A percentile compares a stretch with the other conserved stretches of the same genome.
These are phyloP conservation scores for Cercophora newfieldiana DNA, from an alignment of 495 filamentous ascomycete genomes.

Conservation along the genomic window DNA sequence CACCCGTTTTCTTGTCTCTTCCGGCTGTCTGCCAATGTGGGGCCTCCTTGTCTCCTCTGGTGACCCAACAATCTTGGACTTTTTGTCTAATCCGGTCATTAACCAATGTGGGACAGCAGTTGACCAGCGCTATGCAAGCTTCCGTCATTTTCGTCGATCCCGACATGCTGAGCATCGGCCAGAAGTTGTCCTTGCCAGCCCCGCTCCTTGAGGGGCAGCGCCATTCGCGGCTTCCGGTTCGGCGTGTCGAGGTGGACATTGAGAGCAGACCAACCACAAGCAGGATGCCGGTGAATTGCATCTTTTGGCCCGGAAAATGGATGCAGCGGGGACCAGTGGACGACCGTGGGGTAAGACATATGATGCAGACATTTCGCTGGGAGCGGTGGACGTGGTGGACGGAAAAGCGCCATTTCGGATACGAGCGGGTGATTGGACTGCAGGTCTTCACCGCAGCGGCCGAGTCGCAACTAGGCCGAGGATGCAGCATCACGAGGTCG, in stretches of 20 bases:
- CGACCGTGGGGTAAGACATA: conserved; percentile 2
- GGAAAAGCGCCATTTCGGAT: background rate
- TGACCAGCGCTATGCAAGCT: conserved; percentile 11
- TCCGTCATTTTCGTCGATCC: conserved; percentile 16
- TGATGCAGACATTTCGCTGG: background rate
- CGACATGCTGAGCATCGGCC: background rate
- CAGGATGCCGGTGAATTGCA: background rate
- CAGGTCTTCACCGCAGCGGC: background rate
- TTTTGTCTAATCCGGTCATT: background rate
- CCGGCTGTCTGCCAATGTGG: too few relatives aligned
- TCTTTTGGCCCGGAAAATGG: background rate
- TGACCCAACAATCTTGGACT: background rate
- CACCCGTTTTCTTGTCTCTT: background rate
- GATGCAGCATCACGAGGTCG: background rate
- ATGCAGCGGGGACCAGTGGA: background rate
- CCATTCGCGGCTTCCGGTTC: background rate
- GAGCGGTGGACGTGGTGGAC: background rate
- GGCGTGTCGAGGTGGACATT: background rate
- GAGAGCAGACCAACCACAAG: background rate
- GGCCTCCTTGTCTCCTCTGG: too few relatives aligned
- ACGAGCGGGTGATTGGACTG: background rate
- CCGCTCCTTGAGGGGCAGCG: conserved; percentile 1
- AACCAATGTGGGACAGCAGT: background rate
- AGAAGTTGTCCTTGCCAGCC: conserved; percentile 5
- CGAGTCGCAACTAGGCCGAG: background rate